Base-by-base conservation (phyloP, 108 stramenopile genomes). In the Schizochytrium sp. region DNA sequence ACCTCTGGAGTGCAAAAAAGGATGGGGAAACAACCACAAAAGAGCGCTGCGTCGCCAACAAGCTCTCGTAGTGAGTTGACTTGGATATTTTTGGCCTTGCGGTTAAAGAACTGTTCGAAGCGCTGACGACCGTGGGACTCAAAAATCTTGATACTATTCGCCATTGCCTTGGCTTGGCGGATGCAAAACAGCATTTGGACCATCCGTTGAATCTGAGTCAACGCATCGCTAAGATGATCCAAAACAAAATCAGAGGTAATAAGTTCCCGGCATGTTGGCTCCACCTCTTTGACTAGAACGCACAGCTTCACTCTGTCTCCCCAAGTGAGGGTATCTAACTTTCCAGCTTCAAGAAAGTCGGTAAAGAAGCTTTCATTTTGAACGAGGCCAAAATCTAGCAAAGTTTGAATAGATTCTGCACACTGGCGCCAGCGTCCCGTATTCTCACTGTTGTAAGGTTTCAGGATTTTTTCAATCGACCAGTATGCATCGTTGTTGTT, bases 21-120 rank as follows among this genome's bases (percentile, higher is more conserved):
- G 28, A 83, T 55, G 15, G 76, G 76, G 28, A 83, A 83, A 53
- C 76, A 83, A 0, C 50, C 76, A 38, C 50, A 55, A 55, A 83
- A 83, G 50, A 83, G 76, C 10, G 49, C 76, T 10, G 28, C 28
- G 15, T 83, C 76, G 50, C 53, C 53, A 53, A 83, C 76, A 1
- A 83, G 50, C 76, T 83, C 76, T n/a, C 76, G 76, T 0, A 83
- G 76, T 10, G 76, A 83, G 47, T 83, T 83, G 50, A 55, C 53
- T 53, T 55, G 47, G 15, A 83, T 83, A 10, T 83, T 83, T 2
- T 83, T 83, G 76, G 28, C 47, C n/a, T 38, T 47, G 15, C 76
- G 76, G 28, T 83, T 83, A 53, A 55, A 83, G 53, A 83, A 55
- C 76, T 83, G 76, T 40, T 83, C 76, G 28, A 83, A 83, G 50